Percentiles rank a stretch among this genome's conserved stretches.
phyloP scores from a whole-genome alignment of 2,329 filamentous ascomycete genomes.

The Sarocladiaceae sp. region DNA sequence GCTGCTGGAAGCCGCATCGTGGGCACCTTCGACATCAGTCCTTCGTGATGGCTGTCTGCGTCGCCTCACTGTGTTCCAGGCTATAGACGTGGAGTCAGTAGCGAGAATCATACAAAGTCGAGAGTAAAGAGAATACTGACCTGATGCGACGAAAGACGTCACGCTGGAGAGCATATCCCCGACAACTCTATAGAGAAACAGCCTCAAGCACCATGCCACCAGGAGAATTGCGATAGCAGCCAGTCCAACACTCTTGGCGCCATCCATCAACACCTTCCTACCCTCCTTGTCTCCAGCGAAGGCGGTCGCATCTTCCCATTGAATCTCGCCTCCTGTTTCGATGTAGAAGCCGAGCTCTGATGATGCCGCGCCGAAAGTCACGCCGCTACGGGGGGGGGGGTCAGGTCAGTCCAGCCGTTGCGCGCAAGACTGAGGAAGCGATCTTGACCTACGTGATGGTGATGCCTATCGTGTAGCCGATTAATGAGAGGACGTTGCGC shows the following conservation, averaged over 20 bases:
- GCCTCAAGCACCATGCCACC: slow-evolving; percentile 18
- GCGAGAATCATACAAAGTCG: not conserved
- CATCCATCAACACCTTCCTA: slow-evolving; percentile 22
- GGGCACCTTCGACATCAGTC: slow-evolving; percentile 2
- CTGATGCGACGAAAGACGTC: slow-evolving; percentile 15
- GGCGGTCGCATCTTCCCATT: slow-evolving; percentile 24
- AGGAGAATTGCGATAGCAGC: slow-evolving; percentile 18
- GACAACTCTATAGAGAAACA: slow-evolving; percentile 18
- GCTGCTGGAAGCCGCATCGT: slow-evolving; percentile 1
- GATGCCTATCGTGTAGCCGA: slow-evolving; percentile 16
- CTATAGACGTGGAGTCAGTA: not conserved
- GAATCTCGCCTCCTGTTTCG: slow-evolving; percentile 25
- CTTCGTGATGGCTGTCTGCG: not conserved
- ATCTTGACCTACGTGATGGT: slow-evolving; percentile 20
- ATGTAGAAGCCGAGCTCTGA: slow-evolving; percentile 26
- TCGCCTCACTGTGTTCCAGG: not conserved
- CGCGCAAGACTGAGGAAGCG: not conserved
- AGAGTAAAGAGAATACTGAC: too few species aligned
- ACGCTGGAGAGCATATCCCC: slow-evolving; percentile 17
- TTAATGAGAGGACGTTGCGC: slow-evolving; percentile 16
- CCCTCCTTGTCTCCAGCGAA: slow-evolving; percentile 24
- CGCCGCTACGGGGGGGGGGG: slow-evolving; percentile 15
- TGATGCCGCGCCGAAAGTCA: slow-evolving; percentile 22
- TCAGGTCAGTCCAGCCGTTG: slow-evolving; percentile 3
- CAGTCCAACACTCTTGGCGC: slow-evolving; percentile 21